Conservation (phyloP, 805 yeast species). For the Zygotorulaspora florentina region DNA sequence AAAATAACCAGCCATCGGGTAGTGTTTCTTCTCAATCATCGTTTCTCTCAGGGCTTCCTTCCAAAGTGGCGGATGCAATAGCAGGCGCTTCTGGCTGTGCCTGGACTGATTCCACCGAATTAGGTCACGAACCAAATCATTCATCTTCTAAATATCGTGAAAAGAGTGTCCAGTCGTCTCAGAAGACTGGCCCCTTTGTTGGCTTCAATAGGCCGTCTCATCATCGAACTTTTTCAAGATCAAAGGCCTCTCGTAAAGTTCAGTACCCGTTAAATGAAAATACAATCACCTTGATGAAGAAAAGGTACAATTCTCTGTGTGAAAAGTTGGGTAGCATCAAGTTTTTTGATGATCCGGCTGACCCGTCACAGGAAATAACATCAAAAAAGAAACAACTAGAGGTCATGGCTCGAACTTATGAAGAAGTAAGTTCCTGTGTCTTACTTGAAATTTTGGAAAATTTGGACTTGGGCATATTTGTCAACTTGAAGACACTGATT, state of each 20-base stretch:
- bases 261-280: slow-evolving; percentile 28
- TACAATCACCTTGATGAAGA: slow-evolving; percentile 25
- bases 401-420: slow-evolving; percentile 31
- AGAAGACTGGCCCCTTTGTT: neutral
- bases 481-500: slow-evolving; percentile 26
- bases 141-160: neutral
- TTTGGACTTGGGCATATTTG: slow-evolving; percentile 32
- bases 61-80: slow-evolving; percentile 24
- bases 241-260: slow-evolving; percentile 19
- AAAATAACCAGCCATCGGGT: slow-evolving; percentile 5
- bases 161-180: neutral
- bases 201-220: slow-evolving; percentile 15
- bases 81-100: slow-evolving; percentile 22
- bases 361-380: slow-evolving; percentile 11
- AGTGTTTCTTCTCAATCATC: neutral
- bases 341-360: slow-evolving; percentile 11
- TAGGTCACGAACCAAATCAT: neutral
- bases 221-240: slow-evolving; percentile 19
- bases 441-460: slow-evolving; percentile 30
- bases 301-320: slow-evolving; percentile 19
- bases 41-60: slow-evolving; percentile 14
- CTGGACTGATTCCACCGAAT: slow-evolving; percentile 1
- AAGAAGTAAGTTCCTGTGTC: slow-evolving; percentile 31
- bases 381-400: slow-evolving; percentile 20
- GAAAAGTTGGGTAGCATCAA: slow-evolving; percentile 20